These are phyloP conservation scores for Coffea canephora DNA, from an alignment of 257 asterid species.

Conservation along the genomic window DNA sequence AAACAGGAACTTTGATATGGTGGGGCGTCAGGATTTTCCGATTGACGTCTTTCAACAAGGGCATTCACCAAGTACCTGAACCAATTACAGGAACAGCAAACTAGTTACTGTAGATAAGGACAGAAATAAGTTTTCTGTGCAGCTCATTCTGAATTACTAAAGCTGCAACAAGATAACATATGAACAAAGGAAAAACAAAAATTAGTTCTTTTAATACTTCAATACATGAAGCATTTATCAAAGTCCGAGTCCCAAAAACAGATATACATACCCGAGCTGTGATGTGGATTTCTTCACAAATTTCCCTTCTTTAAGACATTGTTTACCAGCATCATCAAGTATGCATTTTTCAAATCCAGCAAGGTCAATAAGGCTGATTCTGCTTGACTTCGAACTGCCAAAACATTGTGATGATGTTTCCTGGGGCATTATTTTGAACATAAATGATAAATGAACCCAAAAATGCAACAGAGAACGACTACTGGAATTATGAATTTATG, in stretches of 20 bases:
- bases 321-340: conserved; percentile 65
- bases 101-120: conserved; percentile 1
- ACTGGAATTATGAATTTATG: no score
- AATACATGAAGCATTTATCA: neutral
- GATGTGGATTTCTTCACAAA: conserved; percentile 86
- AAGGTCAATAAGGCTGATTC: conserved; percentile 84
- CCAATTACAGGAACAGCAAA: conserved; percentile 25
- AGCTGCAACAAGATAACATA: neutral
- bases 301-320: conserved; percentile 72
- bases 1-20: conserved; percentile 57
- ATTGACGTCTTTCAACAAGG: conserved; percentile 44
- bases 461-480: no score
- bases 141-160: neutral
- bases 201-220: neutral
- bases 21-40: conserved; percentile 38
- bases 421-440: conserved; percentile 33
- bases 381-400: conserved; percentile 86
- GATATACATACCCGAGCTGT: conserved; percentile 73
- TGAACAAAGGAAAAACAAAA: neutral
- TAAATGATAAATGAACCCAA: no score
- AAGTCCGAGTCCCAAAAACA: neutral
- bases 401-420: conserved; percentile 87
- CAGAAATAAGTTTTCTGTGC: neutral
- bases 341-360: conserved; percentile 82
- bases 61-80: conserved; percentile 72